Conservation (phyloP, 805 yeast species). For the Yarrowia sp. region DNA sequence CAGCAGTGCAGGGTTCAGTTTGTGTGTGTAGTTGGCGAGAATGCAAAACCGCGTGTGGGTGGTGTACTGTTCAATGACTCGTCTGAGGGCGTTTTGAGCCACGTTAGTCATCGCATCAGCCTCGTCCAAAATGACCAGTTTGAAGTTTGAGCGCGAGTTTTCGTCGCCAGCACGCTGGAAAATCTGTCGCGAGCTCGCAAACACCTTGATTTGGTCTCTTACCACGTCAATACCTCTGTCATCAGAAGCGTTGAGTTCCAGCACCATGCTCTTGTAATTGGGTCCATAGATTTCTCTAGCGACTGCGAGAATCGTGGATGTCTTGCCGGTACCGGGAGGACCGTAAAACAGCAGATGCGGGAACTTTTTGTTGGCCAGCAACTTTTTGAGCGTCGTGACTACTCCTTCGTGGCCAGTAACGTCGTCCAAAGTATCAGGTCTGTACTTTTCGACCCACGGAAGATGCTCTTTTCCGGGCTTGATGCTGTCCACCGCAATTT, state of each 20-base stretch:
- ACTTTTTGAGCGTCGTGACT: constrained; percentile 71
- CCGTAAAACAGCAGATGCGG: constrained; percentile 87
- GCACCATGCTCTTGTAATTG: constrained; percentile 78
- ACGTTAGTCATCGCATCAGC: constrained; percentile 97
- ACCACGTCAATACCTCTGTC: constrained; percentile 98
- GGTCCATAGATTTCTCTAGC: constrained; percentile 92
- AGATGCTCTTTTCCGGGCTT: constrained; percentile 44
- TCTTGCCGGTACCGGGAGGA: constrained; percentile 95
- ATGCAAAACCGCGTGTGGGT: constrained; percentile 94
- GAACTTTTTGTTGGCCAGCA: constrained; percentile 28
- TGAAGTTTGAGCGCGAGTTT: constrained; percentile 62
- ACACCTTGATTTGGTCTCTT: constrained; percentile 93
- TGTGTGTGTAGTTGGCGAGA: constrained; percentile 92
- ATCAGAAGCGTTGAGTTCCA: constrained; percentile 93
- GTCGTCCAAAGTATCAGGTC: constrained; percentile 80
- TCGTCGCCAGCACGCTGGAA: constrained; percentile 9
- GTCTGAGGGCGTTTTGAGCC: constrained; percentile 91
- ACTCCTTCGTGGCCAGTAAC: constrained; percentile 89
- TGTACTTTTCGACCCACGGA: constrained; percentile 95
- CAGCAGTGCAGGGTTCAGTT: constrained; percentile 87
- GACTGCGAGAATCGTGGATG: constrained; percentile 81
- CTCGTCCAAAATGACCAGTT: constrained; percentile 88
- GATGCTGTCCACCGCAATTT: constrained; percentile 27
- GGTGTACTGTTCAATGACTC: constrained; percentile 91
- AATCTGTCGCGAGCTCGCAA: constrained; percentile 93